A percentile compares a stretch with the other conserved stretches of the same genome.
Evolutionary conservation across 805 yeast genomes (phyloP).

Genomic region (Priceomyces fermenticarens): DNA sequence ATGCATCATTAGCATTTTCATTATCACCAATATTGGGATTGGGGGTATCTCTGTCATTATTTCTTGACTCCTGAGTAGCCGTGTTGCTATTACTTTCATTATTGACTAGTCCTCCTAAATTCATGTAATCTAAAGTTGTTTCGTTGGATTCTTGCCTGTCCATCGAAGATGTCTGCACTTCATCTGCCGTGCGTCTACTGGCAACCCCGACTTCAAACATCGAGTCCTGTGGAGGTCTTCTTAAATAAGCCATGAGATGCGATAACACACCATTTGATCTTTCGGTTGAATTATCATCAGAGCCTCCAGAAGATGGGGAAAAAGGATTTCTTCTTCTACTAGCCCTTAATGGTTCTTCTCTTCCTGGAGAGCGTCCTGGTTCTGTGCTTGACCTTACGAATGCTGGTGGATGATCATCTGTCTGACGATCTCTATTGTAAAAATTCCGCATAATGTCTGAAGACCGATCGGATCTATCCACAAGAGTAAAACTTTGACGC

Average conservation of each 20-base stretch:
- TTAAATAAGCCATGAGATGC: constrained; percentile 17
- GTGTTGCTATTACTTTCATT: constrained; percentile 9
- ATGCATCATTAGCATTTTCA: neutral
- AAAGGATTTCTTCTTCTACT: neutral
- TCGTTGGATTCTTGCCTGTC: constrained; percentile 11
- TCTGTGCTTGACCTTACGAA: neutral
- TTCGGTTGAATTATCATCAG: neutral
- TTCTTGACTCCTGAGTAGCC: neutral
- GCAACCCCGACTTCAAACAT: constrained; percentile 48
- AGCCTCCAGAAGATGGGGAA: neutral
- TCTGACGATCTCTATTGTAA: too few species aligned
- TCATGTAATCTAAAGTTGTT: constrained; percentile 23
- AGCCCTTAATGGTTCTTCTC: constrained; percentile 10
- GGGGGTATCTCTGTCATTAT: constrained; percentile 3
- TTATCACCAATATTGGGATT: constrained; percentile 2
- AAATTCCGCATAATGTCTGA: constrained; percentile 3
- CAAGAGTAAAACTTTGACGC: constrained; percentile 3
- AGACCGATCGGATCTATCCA: constrained; percentile 4
- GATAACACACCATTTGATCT: constrained; percentile 12
- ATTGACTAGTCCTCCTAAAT: constrained; percentile 23
- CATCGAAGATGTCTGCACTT: constrained; percentile 36
- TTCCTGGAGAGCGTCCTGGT: neutral
- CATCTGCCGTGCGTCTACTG: constrained; percentile 44
- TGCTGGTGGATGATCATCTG: too few species aligned
- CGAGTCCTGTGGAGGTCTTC: constrained; percentile 14